phyloP scores from a whole-genome alignment of 257 asterid species.

The Salvia hispanica region DNA sequence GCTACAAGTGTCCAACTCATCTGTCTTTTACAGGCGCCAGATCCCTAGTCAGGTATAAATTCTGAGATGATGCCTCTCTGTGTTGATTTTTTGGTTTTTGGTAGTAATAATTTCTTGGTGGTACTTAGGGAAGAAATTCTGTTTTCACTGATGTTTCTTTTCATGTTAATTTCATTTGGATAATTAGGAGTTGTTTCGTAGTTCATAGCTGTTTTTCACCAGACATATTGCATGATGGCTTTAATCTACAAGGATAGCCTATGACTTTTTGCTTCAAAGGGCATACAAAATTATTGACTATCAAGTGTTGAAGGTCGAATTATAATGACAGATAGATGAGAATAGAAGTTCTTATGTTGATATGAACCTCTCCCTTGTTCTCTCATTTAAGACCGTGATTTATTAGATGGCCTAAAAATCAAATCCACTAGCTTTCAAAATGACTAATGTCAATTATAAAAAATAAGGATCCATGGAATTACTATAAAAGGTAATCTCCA shows the following conservation, averaged over 20 bases:
- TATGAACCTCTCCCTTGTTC: neutral
- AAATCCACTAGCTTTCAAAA: no score
- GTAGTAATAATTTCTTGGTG: conserved; percentile 12
- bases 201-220: conserved; percentile 7
- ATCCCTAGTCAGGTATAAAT: conserved; percentile 82
- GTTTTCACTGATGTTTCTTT: neutral
- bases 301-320: neutral
- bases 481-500: no score
- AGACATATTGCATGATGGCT: neutral
- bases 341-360: neutral
- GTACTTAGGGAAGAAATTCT: neutral
- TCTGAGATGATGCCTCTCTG: conserved; percentile 22
- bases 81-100: conserved; percentile 25
- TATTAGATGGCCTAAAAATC: neutral
- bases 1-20: conserved; percentile 61
- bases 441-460: no score
- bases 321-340: conserved; percentile 8
- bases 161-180: conserved; percentile 9
- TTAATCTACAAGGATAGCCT: neutral
- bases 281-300: conserved; percentile 14
- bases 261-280: conserved; percentile 7
- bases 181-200: conserved; percentile 18
- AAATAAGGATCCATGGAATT: no score
- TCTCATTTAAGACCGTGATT: neutral
- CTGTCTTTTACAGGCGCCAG: conserved; percentile 76